Percentiles rank a stretch among this genome's conserved stretches.
Conservation (phyloP, 2,329 filamentous ascomycete genomes). For the Curvularia sp. region DNA sequence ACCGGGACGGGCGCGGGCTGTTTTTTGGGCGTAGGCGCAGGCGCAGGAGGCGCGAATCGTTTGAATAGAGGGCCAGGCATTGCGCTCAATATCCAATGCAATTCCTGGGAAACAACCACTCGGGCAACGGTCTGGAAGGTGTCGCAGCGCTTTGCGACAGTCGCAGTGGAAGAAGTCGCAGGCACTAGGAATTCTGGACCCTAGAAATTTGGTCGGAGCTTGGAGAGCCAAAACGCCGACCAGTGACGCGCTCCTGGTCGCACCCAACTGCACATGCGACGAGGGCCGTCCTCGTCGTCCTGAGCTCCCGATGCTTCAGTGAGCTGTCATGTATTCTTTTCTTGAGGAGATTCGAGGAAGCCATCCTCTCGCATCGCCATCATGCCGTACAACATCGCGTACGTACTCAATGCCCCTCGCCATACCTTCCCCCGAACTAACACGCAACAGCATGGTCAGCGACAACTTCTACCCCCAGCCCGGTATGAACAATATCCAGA, state of each 20-base stretch:
- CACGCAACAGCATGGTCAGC: conserved; percentile 77
- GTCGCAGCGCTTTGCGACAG: conserved; percentile 10
- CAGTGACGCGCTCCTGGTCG: conserved; percentile 28
- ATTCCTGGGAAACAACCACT: background rate
- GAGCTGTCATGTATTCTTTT: conserved; percentile 33
- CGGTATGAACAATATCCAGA: conserved; percentile 52
- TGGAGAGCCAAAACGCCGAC: conserved; percentile 31
- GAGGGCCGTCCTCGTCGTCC: background rate
- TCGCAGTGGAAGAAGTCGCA: background rate
- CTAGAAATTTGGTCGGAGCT: conserved; percentile 39
- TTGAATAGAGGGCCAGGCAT: conserved; percentile 59
- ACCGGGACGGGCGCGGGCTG: conserved; percentile 11
- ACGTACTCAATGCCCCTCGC: conserved; percentile 39
- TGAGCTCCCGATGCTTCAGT: conserved; percentile 13
- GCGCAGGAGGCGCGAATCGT: conserved; percentile 54
- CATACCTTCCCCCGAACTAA: conserved; percentile 17
- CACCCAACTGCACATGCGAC: conserved; percentile 7
- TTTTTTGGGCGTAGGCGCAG: conserved; percentile 8
- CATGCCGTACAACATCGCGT: conserved; percentile 77
- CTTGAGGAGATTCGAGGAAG: conserved; percentile 23
- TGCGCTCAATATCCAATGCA: conserved; percentile 8
- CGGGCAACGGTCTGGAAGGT: background rate
- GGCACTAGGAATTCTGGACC: conserved; percentile 27
- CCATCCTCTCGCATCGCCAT: conserved; percentile 31
- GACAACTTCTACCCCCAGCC: conserved; percentile 99